Base-by-base conservation (phyloP, 495 filamentous ascomycete genomes). In the Tuber microsphaerosporum region DNA sequence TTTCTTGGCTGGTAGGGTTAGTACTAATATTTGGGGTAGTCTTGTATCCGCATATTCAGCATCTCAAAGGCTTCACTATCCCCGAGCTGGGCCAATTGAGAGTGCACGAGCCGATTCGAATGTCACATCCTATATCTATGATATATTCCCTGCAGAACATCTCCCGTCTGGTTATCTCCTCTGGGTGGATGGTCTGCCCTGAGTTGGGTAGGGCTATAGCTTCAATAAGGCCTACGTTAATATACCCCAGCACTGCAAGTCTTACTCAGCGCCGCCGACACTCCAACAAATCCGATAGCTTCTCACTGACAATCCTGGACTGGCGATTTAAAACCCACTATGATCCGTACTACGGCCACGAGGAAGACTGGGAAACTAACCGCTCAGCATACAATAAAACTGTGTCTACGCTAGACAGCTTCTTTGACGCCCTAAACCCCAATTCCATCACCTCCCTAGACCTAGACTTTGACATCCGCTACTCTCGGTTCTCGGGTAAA, bases 281-380 rank as follows among this genome's bases (percentile, higher is more conserved):
- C 70, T 71, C 72, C 14, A 71, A 73, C 70, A 79, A 79, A 51
- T 76, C 65, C 8, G 76, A 79, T 34, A 79, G 70, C 34, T 82
- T 82, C 73, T 82, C 77, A 69, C 71, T 82, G 22, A 82, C 80
- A 20, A 82, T 82, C 45, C 73, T 82, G 20, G 80, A 82, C 75
- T 82, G 80, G 80, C 76, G 80, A 16, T 82, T 82, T 41, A 82
- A 82, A 45, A 82, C 80, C 22, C 80, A 82, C 51, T 82, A 82
- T 65, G 80, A 81, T 41, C 77, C 80, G 20, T 71, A 75, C 31
- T 79, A 80, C 56, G 45, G 71, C 44, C 72, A 77, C 69, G 71
- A 75, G 2, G 76, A 81, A 9, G 76, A 81, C 65, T 82, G 80
- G 74, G 77, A 81, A 43, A 73, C 39, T 9, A 73, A 82, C 37